These are phyloP conservation scores for Echinosophora koreensis DNA, from an alignment of 306 rosid species.

Conservation along the genomic window DNA sequence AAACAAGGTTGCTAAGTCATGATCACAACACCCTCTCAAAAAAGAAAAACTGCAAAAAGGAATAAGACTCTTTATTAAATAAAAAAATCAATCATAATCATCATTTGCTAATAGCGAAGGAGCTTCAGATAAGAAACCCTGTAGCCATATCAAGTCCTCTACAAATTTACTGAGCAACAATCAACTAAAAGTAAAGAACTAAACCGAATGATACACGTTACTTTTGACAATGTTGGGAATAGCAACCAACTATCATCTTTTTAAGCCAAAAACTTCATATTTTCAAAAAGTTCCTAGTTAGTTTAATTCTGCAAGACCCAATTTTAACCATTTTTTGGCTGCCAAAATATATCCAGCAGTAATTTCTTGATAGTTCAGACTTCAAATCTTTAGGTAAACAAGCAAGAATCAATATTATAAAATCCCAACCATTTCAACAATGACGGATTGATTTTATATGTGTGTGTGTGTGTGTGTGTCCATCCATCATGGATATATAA, in stretches of 20 bases:
- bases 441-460: background rate
- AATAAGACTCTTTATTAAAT: constrained; percentile 20
- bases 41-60: constrained; percentile 13
- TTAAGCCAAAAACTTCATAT: constrained; percentile 1
- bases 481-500: background rate
- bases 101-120: constrained; percentile 15
- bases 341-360: constrained; percentile 15
- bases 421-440: constrained; percentile 15
- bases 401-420: constrained; percentile 21
- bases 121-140: constrained; percentile 26
- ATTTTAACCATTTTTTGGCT: constrained; percentile 11
- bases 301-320: constrained; percentile 18
- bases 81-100: constrained; percentile 14
- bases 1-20: background rate
- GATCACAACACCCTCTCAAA: constrained; percentile 12
- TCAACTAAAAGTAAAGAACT: constrained; percentile 30
- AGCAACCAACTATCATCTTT: constrained; percentile 20
- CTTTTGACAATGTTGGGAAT: background rate
- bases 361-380: constrained; percentile 7
- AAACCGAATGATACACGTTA: background rate
- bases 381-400: constrained; percentile 8
- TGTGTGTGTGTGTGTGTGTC: no score
- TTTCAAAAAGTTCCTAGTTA: constrained; percentile 12
- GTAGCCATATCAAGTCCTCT: constrained; percentile 25
- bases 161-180: constrained; percentile 33